Conservation (phyloP, 1,284 basidiomycete genomes). For the Apiotrichum porosum region DNA sequence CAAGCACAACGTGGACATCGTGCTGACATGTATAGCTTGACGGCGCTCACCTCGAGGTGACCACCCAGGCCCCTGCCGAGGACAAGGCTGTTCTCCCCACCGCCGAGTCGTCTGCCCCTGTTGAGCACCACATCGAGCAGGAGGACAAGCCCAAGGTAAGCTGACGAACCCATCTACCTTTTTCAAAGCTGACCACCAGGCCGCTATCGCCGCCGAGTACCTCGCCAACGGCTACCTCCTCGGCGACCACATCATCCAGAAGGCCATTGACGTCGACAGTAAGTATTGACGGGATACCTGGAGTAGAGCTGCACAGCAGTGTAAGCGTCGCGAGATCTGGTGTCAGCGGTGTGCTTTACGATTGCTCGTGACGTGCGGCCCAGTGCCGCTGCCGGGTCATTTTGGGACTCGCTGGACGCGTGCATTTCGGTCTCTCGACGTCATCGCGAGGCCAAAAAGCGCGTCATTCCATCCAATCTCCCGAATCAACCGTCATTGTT, state of each 20-base stretch:
- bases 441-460: not conserved
- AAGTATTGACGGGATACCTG: conserved; percentile 33
- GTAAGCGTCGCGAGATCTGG: no score
- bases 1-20: no score
- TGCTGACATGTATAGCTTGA: conserved; percentile 13
- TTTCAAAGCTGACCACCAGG: conserved; percentile 18
- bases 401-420: no score
- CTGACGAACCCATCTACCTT: not conserved
- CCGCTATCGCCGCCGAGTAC: conserved; percentile 77
- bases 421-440: not conserved
- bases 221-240: conserved; percentile 73
- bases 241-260: conserved; percentile 70
- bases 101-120: conserved; percentile 37
- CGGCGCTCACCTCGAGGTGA: conserved; percentile 50
- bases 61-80: conserved; percentile 38
- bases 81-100: conserved; percentile 36
- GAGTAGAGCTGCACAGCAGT: no score
- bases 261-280: conserved; percentile 84
- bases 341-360: no score
- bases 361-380: no score
- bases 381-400: no score
- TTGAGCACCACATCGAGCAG: conserved; percentile 43
- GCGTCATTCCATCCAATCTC: no score
- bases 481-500: no score
- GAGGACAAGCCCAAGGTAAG: conserved; percentile 50